These are phyloP conservation scores for Boletellus sp. DNA, from an alignment of 768 basidiomycete species.

Conservation along the genomic window DNA sequence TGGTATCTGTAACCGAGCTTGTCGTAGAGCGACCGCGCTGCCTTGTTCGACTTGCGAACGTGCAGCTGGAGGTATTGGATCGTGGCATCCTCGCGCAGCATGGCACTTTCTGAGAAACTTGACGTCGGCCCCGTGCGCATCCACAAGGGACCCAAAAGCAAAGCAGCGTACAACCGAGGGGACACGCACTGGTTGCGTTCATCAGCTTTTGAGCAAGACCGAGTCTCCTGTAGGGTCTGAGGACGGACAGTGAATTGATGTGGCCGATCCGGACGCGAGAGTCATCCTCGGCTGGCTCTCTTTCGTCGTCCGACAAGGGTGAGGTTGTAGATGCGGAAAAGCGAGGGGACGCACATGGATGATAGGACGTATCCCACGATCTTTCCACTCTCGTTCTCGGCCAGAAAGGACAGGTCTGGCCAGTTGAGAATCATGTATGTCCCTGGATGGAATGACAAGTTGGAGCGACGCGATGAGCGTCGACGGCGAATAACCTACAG, in stretches of 20 bases:
- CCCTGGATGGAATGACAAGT: slow-evolving; percentile 31
- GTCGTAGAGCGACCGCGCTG: slow-evolving; percentile 21
- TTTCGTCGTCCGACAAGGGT: slow-evolving; percentile 8
- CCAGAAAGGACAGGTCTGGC: slow-evolving; percentile 54
- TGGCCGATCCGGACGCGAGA: slow-evolving; percentile 18
- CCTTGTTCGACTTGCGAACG: slow-evolving; percentile 28
- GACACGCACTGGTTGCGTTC: slow-evolving; percentile 18
- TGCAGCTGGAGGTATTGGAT: slow-evolving; percentile 26
- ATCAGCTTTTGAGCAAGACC: slow-evolving; percentile 28
- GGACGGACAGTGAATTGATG: slow-evolving; percentile 29
- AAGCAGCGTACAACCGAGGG: slow-evolving; percentile 1
- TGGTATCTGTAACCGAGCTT: slow-evolving; percentile 24
- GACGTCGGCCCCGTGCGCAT: slow-evolving; percentile 1
- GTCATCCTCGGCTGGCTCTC: slow-evolving; percentile 22
- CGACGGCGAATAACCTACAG: slow-evolving; percentile 19
- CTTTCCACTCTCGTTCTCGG: slow-evolving; percentile 45
- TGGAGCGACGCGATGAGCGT: not conserved
- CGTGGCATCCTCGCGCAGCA: slow-evolving; percentile 12
- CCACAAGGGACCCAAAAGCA: not conserved
- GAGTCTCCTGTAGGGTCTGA: slow-evolving; percentile 27
- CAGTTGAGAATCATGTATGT: slow-evolving; percentile 45
- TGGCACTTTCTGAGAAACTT: slow-evolving; percentile 21
- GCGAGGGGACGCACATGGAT: slow-evolving; percentile 43
- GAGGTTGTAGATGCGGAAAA: not conserved
- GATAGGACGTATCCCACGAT: slow-evolving; percentile 57